Evolutionary conservation across 148 eudicot genomes (phyloP), one percentile per base, ranked within the genome.

Genomic region (Gaultheria prostrata): DNA sequence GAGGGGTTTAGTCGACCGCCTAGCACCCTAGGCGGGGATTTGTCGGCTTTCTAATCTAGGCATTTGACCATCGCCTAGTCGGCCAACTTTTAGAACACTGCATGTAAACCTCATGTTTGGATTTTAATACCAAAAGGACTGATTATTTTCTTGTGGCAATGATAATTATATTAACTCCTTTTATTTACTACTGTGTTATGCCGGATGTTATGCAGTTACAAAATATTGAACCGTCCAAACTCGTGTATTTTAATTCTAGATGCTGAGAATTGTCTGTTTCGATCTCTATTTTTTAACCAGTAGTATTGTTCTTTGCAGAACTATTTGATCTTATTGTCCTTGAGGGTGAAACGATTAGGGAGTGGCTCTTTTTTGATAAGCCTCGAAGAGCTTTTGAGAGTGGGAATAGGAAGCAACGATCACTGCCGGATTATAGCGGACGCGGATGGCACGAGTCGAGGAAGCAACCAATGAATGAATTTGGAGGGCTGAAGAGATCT

Each of bases 371-470:
- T 82, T 97, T 97, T 79, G 98, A 97, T 85, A 97, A 97, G 87
- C 99, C 99, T 81, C 93, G 99, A 45, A 90, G 97, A 88, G 99
- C 99, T n/a, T 97, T 97, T 88, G 99, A 97, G 89, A 94, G 95
- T 85, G 99, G 99, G 77, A 94, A 92, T 83, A 90, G 99, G 85
- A 96, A 97, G 91, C 99, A 97, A 74, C 86, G 99, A 72, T 93
- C 99, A 61, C 87, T 97, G 78, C 98, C 99, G n/a, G 99, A 97
- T 87, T 93, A 97, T 86, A 92, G 88, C 77, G 99, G 99, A 13
- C 94, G 99, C 14, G 99, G 99, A 15, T 97, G 99, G 99, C 99
- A 97, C 49, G 99, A 97, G 88, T 97, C 99, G 7, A 89, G 99
- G 85, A 96, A 96, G 82, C 98, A 94, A 90, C 92, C 94, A 82